Conservation (phyloP, 140 eudicot species). For the Flaveria floridana region DNA sequence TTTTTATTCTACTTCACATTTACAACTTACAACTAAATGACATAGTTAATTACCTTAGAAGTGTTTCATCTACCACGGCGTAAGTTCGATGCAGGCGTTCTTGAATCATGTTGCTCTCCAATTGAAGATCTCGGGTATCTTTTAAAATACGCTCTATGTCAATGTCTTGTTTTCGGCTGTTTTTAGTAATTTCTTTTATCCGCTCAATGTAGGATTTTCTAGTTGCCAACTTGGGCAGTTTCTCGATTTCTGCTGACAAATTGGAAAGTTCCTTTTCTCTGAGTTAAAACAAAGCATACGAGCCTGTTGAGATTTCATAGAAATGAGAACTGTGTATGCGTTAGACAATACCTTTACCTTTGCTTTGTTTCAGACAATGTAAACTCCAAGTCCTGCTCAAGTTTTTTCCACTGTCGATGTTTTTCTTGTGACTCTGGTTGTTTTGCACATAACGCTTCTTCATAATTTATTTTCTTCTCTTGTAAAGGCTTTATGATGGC, state of each 20-base stretch:
- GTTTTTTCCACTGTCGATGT: conserved; percentile 42
- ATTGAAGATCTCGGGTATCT: conserved; percentile 78
- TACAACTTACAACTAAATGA: neutral
- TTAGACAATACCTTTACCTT: conserved; percentile 43
- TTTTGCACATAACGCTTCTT: conserved; percentile 44
- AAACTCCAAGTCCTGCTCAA: conserved; percentile 47
- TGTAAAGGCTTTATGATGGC: conserved; percentile 42
- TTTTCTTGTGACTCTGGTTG: conserved; percentile 47
- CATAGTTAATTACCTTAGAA: conserved; percentile 46
- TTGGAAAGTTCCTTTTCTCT: conserved; percentile 66
- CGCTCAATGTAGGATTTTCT: conserved; percentile 63
- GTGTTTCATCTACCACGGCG: conserved; percentile 67
- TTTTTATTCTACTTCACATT: neutral
- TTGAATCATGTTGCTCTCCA: conserved; percentile 78
- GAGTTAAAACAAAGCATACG: conserved; percentile 13
- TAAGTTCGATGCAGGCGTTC: conserved; percentile 78
- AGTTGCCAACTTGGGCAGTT: conserved; percentile 53
- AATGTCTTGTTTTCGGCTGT: conserved; percentile 69
- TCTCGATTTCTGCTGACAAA: conserved; percentile 60
- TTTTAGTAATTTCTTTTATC: conserved; percentile 70
- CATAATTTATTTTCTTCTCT: conserved; percentile 49
- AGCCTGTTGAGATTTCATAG: conserved; percentile 3
- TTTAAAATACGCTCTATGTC: conserved; percentile 72
- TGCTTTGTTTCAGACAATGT: conserved; percentile 50
- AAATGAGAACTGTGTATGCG: neutral